These are phyloP conservation scores for Aegilops bicornis DNA, from an alignment of 176 grass and related monocot species.

Conservation along the genomic window DNA sequence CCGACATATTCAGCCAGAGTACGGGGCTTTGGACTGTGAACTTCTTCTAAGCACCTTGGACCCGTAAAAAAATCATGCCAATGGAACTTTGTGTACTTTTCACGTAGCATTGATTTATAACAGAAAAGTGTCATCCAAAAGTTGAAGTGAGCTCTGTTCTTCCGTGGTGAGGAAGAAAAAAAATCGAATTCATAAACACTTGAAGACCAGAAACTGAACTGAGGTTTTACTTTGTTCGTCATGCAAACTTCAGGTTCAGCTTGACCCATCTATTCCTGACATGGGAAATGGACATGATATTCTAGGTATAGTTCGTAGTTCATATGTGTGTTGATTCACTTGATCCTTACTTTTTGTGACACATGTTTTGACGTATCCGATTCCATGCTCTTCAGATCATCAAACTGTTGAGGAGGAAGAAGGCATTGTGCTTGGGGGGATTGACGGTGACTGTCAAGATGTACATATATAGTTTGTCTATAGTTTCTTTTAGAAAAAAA, in stretches of 20 bases:
- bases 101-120: too few species aligned
- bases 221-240: not conserved
- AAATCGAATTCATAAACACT: constrained; percentile 13
- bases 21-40: too few species aligned
- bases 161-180: constrained; percentile 66
- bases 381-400: constrained; percentile 32
- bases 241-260: constrained; percentile 56
- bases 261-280: constrained; percentile 43
- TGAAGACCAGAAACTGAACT: not conserved
- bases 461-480: constrained; percentile 9
- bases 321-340: not conserved
- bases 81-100: too few species aligned
- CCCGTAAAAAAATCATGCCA: too few species aligned
- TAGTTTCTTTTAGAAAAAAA: not conserved
- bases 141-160: not conserved
- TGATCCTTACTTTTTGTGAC: not conserved
- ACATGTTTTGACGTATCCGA: not conserved
- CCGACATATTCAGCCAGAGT: too few species aligned
- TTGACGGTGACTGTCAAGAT: constrained; percentile 65
- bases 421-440: constrained; percentile 57
- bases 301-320: constrained; percentile 17
- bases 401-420: constrained; percentile 55
- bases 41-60: too few species aligned
- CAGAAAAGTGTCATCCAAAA: not conserved
- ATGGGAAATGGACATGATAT: constrained; percentile 49